Evolutionary conservation across 2,329 filamentous ascomycete genomes (phyloP).

Genomic region (Didymella keratinophila): DNA sequence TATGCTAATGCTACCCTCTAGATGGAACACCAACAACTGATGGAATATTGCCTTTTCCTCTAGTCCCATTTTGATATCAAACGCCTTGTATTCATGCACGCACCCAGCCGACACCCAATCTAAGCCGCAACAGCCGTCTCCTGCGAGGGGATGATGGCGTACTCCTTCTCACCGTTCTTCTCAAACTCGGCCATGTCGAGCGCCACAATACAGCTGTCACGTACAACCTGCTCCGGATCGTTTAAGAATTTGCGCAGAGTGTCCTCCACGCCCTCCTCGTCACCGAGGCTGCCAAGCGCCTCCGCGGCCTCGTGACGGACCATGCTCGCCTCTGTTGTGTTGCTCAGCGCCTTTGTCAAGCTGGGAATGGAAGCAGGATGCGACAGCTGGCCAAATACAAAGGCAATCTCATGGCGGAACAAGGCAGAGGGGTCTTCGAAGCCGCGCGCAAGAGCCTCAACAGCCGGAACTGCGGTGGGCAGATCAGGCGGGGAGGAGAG

Average conservation of each 20-base stretch:
- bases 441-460: slow-evolving; percentile 84
- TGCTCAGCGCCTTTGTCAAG: slow-evolving; percentile 77
- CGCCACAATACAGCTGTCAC: slow-evolving; percentile 93
- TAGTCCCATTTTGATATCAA: slow-evolving; percentile 27
- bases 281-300: slow-evolving; percentile 90
- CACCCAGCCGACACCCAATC: not conserved
- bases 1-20: slow-evolving; percentile 38
- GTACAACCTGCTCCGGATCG: slow-evolving; percentile 90
- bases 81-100: slow-evolving; percentile 38
- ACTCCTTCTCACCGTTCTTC: slow-evolving; percentile 85
- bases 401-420: slow-evolving; percentile 97
- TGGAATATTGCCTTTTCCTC: slow-evolving; percentile 34
- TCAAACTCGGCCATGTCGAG: slow-evolving; percentile 99
- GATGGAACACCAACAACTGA: slow-evolving; percentile 69
- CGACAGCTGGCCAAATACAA: slow-evolving; percentile 95
- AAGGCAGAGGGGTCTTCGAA: slow-evolving; percentile 86
- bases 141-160: slow-evolving; percentile 79
- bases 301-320: slow-evolving; percentile 97
- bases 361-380: slow-evolving; percentile 97
- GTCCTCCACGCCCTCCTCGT: slow-evolving; percentile 91
- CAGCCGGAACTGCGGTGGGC: slow-evolving; percentile 85
- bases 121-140: slow-evolving; percentile 41
- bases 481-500: slow-evolving; percentile 92
- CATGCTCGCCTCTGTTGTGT: slow-evolving; percentile 89
- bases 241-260: slow-evolving; percentile 82